Percentiles rank a stretch among this genome's conserved stretches.
phyloP scores from a whole-genome alignment of 179 eudicot species.

The Monotropa hypopitys region DNA sequence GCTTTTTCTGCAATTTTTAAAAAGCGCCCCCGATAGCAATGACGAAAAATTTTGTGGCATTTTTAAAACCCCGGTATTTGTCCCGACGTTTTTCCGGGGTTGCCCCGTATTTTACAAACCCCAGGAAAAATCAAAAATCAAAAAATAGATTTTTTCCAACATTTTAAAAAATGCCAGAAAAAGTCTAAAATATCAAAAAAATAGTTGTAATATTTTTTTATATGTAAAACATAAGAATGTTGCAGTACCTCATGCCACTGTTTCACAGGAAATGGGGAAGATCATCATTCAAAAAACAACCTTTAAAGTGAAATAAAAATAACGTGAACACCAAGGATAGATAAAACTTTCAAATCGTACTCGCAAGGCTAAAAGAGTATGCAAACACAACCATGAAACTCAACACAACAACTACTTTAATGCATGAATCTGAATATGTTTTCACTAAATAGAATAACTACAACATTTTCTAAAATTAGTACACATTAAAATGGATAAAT shows the following conservation, averaged over 20 bases:
- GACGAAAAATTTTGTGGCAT: too few relatives aligned
- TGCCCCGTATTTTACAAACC: too few relatives aligned
- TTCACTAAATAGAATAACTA: not conserved
- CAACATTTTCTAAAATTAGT: not conserved
- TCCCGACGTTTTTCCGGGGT: too few relatives aligned
- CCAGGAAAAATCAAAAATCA: too few relatives aligned
- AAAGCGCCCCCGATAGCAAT: too few relatives aligned
- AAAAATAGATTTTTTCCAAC: too few relatives aligned
- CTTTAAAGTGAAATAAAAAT: conserved; percentile 27
- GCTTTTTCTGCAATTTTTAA: too few relatives aligned
- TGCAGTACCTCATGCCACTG: conserved; percentile 55
- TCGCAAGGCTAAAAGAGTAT: not conserved
- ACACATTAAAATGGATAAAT: not conserved
- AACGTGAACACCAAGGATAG: not conserved
- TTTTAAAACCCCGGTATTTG: too few relatives aligned
- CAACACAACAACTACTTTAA: not conserved
- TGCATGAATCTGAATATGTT: not conserved
- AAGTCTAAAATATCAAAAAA: too few relatives aligned
- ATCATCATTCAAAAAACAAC: conserved; percentile 90
- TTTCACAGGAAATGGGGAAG: conserved; percentile 72
- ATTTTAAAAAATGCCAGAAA: too few relatives aligned
- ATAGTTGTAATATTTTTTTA: too few relatives aligned
- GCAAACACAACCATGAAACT: not conserved
- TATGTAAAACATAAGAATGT: not conserved
- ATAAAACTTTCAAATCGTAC: not conserved